Base-by-base conservation (phyloP, 345 rosid species). In the Streptanthus diversifolius region DNA sequence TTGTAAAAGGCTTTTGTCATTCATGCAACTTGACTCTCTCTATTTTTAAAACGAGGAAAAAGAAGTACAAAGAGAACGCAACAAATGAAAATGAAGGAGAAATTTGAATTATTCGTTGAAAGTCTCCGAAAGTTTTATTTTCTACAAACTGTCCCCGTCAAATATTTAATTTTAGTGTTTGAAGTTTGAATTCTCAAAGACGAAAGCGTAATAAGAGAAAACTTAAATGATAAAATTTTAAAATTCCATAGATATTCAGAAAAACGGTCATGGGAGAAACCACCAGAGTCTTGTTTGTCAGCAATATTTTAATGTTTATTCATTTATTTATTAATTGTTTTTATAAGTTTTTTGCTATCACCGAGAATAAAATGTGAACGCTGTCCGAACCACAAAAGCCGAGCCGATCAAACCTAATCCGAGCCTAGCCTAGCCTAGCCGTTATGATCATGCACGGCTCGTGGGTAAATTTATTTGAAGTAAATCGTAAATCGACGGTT, bases 261-360 rank as follows among this genome's bases (percentile, higher is more conserved):
- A 30, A 41, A 53, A 53, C 43, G 40, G 74, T 75, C 79, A 76
- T 75, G 79, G 64, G 70, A 75, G 40, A 67, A 35, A 69, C 63
- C 57, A 60, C 47, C 47, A 53, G 21, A 25, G 47, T 61, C 71
- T 64, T 25, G 29, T 41, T 60, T 64, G 71, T 73, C 68, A 66
- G 48, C 30, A 41, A 62, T 62, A 30, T 32, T 19, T 25, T 17
- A 27, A 33, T 59, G 47, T 3, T 53, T 6, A 21, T 53, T 22
- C 8, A 24, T 24, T 33, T 33, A 32, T 32, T 32, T 41, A 37
- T 61, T 39, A 49, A 49, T 25, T 13, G 53, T n/a, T 48, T 4
- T 52, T 53, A 15, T 32, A 32, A 32, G 14, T 15, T 62, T 56
- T 63, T 37, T 24, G 44, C 45, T 39, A 43, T 60, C 10, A 57